Conservation (phyloP, 2,329 filamentous ascomycete species). For the Pyricularia sp. region DNA sequence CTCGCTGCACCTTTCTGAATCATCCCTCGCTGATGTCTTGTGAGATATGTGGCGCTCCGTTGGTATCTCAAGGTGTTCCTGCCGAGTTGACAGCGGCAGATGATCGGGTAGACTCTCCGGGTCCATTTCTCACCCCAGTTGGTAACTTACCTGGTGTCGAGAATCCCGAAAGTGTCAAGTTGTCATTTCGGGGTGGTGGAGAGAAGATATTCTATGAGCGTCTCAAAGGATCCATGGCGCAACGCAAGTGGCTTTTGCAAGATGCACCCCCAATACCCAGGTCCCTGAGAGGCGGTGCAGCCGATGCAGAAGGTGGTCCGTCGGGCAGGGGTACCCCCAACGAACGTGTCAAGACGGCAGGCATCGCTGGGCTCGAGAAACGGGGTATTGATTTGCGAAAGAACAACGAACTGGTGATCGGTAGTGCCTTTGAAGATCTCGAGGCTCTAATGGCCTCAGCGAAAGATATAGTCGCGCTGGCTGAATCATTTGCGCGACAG, state of each 20-base stretch:
- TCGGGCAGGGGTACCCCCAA: slow-evolving; percentile 1
- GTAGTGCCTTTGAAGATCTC: slow-evolving; percentile 88
- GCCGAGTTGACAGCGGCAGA: slow-evolving; percentile 29
- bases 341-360: slow-evolving; percentile 54
- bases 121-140: slow-evolving; percentile 47
- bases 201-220: slow-evolving; percentile 86
- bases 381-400: slow-evolving; percentile 75
- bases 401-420: slow-evolving; percentile 90
- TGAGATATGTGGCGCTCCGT: slow-evolving; percentile 80
- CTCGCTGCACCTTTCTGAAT: slow-evolving; percentile 88
- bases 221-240: slow-evolving; percentile 77
- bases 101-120: slow-evolving; percentile 64
- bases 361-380: slow-evolving; percentile 87
- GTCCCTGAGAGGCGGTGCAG: slow-evolving; percentile 27
- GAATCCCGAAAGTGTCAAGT: slow-evolving; percentile 67
- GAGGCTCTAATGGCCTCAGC: slow-evolving; percentile 96
- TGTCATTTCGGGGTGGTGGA: slow-evolving; percentile 84
- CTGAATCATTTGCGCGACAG: slow-evolving; percentile 75
- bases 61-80: slow-evolving; percentile 46
- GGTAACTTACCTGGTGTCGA: slow-evolving; percentile 32
- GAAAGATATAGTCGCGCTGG: slow-evolving; percentile 89
- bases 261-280: slow-evolving; percentile 81
- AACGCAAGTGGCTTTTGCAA: slow-evolving; percentile 91
- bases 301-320: slow-evolving; percentile 22
- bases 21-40: slow-evolving; percentile 79